These are phyloP conservation scores for Gracilaria gracilis DNA, from an alignment of 23 red algal genomes.

Conservation along the genomic window DNA sequence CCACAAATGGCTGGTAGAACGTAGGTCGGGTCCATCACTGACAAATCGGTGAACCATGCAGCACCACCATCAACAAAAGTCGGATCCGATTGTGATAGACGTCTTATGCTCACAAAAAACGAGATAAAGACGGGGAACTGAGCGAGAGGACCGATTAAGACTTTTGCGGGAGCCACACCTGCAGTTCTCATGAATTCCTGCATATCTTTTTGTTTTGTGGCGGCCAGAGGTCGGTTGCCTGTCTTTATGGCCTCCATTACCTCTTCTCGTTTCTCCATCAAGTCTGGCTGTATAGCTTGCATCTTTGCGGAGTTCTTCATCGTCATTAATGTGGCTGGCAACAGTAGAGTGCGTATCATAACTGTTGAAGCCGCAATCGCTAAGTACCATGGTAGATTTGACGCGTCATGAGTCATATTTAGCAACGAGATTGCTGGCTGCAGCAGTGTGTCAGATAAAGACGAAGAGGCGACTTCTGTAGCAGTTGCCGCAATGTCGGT, in stretches of 20 bases:
- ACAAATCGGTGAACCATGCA: constrained; percentile 91
- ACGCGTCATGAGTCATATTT: constrained; percentile 65
- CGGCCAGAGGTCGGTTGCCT: constrained; percentile 52
- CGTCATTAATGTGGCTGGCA: constrained; percentile 79
- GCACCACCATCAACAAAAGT: constrained; percentile 72
- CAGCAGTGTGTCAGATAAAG: constrained; percentile 59
- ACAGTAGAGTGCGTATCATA: constrained; percentile 65
- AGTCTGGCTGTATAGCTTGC: constrained; percentile 61
- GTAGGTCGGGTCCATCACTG: constrained; percentile 76
- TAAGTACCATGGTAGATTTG: constrained; percentile 88
- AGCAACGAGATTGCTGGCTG: constrained; percentile 51
- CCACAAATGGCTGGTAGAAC: constrained; percentile 76
- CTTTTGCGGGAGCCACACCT: constrained; percentile 74
- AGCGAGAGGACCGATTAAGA: constrained; percentile 68
- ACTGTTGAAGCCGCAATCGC: constrained; percentile 78
- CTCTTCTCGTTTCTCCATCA: constrained; percentile 67
- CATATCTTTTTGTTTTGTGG: constrained; percentile 66
- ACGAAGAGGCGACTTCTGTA: constrained; percentile 38
- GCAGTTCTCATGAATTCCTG: constrained; percentile 77
- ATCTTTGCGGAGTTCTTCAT: constrained; percentile 83
- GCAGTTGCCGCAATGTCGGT: constrained; percentile 8
- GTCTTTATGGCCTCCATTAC: constrained; percentile 69
- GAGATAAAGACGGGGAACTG: constrained; percentile 95
- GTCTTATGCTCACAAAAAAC: constrained; percentile 83
- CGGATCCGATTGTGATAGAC: constrained; percentile 78